Evolutionary conservation across 208 protist species (phyloP), one percentile per base, ranked within the genome.

Genomic region (Spongospora subterranea): DNA sequence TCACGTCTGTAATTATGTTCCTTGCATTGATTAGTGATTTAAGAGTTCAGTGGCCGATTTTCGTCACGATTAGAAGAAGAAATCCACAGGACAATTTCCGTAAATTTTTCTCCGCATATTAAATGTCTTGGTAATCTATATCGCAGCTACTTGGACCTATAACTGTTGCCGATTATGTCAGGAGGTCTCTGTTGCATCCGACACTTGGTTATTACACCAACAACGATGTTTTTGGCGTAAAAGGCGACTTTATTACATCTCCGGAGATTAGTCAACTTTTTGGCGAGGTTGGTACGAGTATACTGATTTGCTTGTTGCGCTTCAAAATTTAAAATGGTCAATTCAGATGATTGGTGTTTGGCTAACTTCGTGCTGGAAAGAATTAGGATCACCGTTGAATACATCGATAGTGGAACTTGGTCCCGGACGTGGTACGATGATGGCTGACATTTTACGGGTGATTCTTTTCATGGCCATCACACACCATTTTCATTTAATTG

Each of bases 221-320:
- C 0, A 45, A 66, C 6, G 88, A 90, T 38, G 88, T 91, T 50
- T 93, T 94, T 45, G 93, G 93, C 39, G 0, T 39, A 29, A 29
- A 43, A 29, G 93, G 93, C 13, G 93, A 94, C 76, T 94, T 94
- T 82, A 89, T 88, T 39, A 94, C 93, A 6, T 91, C 91, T 0
- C 93, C 93, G 0, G 93, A 94, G 66, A 90, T 94, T 39, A 77
- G 41, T 1, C 92, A 93, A 77, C 24, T 93, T 13, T 93, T 93
- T 46, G 92, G 92, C 0, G 92, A 93, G 76, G 53, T 93, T n/a
- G 6, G n/a, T 82, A 6, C 35, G 40, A 54, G 24, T n/a, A 13
- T 24, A 53, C 39, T 17, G 88, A 0, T n/a, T 11, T n/a, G 13
- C 24, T 20, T 45, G 43, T 35, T 32, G 29, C 46, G 11, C 38